phyloP scores from a whole-genome alignment of 2,329 filamentous ascomycete species.

The Claviceps sp. region DNA sequence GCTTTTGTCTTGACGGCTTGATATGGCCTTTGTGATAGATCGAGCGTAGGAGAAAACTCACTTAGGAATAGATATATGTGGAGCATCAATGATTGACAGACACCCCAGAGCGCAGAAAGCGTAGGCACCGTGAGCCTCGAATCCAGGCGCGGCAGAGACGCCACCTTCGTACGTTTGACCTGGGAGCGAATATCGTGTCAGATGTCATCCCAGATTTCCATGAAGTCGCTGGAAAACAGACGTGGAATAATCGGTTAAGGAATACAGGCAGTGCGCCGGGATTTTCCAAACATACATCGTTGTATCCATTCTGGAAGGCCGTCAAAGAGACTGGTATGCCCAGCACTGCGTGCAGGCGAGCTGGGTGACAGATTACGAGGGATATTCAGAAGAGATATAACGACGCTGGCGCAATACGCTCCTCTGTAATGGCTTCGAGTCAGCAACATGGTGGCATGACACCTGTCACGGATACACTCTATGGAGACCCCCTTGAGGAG shows the following conservation, averaged over 20 bases:
- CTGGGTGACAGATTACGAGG: constrained; percentile 66
- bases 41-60: constrained; percentile 29
- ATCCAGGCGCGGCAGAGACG: constrained; percentile 70
- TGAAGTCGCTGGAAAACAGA: constrained; percentile 5
- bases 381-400: constrained; percentile 71
- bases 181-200: constrained; percentile 19
- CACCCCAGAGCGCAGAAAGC: constrained; percentile 89
- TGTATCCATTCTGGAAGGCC: constrained; percentile 69
- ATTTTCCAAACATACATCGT: constrained; percentile 46
- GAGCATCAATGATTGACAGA: constrained; percentile 71
- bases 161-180: constrained; percentile 93
- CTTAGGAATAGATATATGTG: constrained; percentile 59
- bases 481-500: neutral
- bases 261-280: neutral
- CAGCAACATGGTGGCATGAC: constrained; percentile 8
- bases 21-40: neutral
- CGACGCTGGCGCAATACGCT: constrained; percentile 79
- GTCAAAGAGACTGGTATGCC: constrained; percentile 52
- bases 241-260: constrained; percentile 8
- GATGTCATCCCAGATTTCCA: neutral
- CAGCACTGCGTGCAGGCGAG: constrained; percentile 51
- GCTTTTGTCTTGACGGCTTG: neutral
- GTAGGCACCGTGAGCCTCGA: constrained; percentile 93
- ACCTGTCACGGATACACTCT: constrained; percentile 1
- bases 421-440: constrained; percentile 39